Percentiles rank a stretch among this genome's conserved stretches.
Conservation (phyloP, 1,284 basidiomycete genomes). For the Puccinia novopanici region DNA sequence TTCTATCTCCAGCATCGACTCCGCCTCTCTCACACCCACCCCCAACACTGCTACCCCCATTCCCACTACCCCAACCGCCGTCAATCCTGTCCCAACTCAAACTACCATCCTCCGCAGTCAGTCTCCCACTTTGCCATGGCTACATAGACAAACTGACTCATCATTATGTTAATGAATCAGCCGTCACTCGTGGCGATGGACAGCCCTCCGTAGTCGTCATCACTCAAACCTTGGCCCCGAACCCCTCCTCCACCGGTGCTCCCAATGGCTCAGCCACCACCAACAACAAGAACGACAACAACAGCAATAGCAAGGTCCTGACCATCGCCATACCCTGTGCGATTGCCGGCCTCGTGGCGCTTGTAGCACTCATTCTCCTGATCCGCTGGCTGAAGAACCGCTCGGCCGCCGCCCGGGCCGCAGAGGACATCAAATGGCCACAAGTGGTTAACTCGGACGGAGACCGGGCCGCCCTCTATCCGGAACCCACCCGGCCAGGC, state of each 20-base stretch:
- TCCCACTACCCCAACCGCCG: not conserved
- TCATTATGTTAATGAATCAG: not conserved
- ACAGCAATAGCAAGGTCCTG: conserved; percentile 9
- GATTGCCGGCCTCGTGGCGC: conserved; percentile 23
- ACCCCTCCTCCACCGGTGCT: not conserved
- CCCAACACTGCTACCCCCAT: not conserved
- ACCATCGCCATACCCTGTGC: conserved; percentile 41
- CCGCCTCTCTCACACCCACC: not conserved
- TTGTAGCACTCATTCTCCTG: conserved; percentile 1
- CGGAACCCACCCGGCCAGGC: conserved; percentile 54
- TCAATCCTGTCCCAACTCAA: not conserved
- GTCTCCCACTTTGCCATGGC: not conserved
- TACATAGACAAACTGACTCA: not conserved
- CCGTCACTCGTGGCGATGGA: conserved; percentile 35
- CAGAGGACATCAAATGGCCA: conserved; percentile 55
- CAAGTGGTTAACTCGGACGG: conserved; percentile 52
- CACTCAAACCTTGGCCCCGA: conserved; percentile 29
- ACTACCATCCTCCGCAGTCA: not conserved
- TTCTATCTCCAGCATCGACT: not conserved
- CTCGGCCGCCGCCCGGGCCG: conserved; percentile 20
- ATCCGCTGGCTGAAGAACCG: conserved; percentile 30
- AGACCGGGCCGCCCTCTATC: conserved; percentile 55
- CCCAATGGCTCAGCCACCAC: not conserved
- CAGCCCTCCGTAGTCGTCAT: conserved; percentile 34
- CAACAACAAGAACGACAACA: conserved; percentile 5